These are phyloP conservation scores for Barbarea vulgaris DNA, from an alignment of 345 rosid species.

Conservation along the genomic window DNA sequence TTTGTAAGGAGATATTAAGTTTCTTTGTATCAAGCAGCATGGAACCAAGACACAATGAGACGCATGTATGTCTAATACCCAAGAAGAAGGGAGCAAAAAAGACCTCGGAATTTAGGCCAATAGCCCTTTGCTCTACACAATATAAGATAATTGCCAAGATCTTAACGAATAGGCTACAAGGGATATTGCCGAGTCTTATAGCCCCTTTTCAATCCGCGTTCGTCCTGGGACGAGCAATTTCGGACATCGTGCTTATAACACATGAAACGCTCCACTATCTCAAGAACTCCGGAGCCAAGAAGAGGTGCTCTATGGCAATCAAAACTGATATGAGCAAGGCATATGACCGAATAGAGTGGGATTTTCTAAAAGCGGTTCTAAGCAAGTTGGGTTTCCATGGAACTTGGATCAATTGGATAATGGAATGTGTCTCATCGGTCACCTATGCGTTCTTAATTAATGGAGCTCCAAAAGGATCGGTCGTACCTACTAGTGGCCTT, in stretches of 20 bases:
- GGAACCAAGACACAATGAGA: background rate
- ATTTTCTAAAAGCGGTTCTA: background rate
- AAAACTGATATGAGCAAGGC: background rate
- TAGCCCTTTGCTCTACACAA: background rate
- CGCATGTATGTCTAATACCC: background rate
- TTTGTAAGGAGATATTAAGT: too few relatives aligned
- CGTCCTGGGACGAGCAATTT: background rate
- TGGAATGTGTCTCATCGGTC: background rate
- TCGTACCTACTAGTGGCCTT: accelerated
- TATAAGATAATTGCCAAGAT: background rate
- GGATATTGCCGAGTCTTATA: background rate
- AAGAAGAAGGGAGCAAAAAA: background rate
- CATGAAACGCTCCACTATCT: background rate
- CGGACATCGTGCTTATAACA: background rate
- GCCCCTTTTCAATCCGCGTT: background rate
- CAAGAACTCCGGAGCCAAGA: background rate
- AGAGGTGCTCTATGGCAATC: background rate
- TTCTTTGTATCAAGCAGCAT: too few relatives aligned
- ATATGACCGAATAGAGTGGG: background rate
- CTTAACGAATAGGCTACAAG: background rate
- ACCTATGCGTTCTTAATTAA: background rate
- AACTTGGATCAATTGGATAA: background rate
- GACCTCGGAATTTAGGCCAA: background rate
- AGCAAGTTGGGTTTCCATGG: background rate
- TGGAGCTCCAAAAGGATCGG: background rate